Evolutionary conservation across 176 grass and related monocot species (phyloP), one percentile per base, ranked within the genome.

Genomic region (Zoysia japonica): DNA sequence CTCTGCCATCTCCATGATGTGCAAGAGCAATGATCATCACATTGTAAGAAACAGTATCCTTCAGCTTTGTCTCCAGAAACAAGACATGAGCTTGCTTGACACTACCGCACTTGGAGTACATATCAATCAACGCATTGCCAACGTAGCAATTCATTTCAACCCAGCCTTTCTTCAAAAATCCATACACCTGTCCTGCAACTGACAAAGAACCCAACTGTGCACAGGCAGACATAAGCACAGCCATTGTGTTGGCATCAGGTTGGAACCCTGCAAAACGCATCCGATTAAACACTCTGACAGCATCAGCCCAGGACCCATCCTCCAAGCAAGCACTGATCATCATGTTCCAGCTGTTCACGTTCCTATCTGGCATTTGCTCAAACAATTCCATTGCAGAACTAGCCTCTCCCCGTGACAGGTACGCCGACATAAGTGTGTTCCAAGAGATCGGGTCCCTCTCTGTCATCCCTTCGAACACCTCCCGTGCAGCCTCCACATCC

Each of bases 11-110:
- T 51, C 89, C 92, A 88, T 87, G 89, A 46, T 80, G 85, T 1
- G 82, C 78, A 77, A 87, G 67, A 48, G 75, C 84, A 64, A 36
- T 11, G 59, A 95, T 87, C 68, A 95, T 95, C 47, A 91, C 89
- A 68, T 94, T 91, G 61, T 95, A 95, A 46, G 89, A 87, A 57
- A 94, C 78, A 5, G 20, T 39, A 74, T 95, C 89, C 81, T 91
- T 95, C 1, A 42, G 15, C 15, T 6, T 51, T 40, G 88, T 81
- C 47, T 85, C 47, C 1, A 38, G 1, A 55, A 91, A 95, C 81
- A 89, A 57, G 11, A 61, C 50, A 65, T 68, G 78, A 59, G 87
- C 87, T 74, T 89, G 74, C 67, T 51, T 38, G 35, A 91, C 50
- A 28, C 82, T 49, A 2, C 89, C 87, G 0, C 81, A 95, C 78